phyloP scores from a whole-genome alignment of 2,329 filamentous ascomycete species.

The Verticillium longisporum region DNA sequence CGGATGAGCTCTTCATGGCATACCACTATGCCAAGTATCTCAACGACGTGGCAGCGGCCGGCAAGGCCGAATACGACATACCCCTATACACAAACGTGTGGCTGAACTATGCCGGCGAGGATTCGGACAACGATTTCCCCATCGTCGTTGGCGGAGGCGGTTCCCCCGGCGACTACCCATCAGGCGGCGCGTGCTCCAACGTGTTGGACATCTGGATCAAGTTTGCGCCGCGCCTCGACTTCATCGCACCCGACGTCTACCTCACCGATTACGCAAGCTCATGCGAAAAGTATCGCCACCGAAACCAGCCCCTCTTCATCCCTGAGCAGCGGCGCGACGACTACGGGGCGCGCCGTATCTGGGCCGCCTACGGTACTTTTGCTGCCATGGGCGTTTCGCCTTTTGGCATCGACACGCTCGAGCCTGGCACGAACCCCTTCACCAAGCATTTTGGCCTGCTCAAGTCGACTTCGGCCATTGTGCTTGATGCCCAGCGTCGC shows the following conservation, averaged over 20 bases:
- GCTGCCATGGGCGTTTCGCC: conserved; percentile 22
- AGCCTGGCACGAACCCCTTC: conserved; percentile 12
- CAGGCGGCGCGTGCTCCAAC: conserved; percentile 16
- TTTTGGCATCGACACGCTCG: conserved; percentile 23
- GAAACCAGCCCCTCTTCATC: conserved; percentile 35
- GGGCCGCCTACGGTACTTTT: conserved; percentile 25
- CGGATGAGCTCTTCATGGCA: conserved; percentile 22
- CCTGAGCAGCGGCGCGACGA: conserved; percentile 40
- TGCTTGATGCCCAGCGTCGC: conserved; percentile 26
- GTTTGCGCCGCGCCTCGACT: conserved; percentile 29
- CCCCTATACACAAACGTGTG: conserved; percentile 20
- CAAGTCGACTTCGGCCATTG: conserved; percentile 11
- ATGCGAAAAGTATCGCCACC: conserved; percentile 31
- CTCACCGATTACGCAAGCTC: conserved; percentile 25
- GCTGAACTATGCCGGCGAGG: conserved; percentile 17
- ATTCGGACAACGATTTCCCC: conserved; percentile 13
- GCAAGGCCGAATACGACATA: conserved; percentile 15
- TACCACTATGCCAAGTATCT: conserved; percentile 19
- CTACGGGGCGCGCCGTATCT: conserved; percentile 29
- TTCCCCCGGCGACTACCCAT: conserved; percentile 21
- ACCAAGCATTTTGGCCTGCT: conserved; percentile 29
- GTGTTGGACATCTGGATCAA: conserved; percentile 24
- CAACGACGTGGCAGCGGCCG: conserved; percentile 16
- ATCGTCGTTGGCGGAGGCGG: conserved; percentile 18
- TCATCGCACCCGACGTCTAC: conserved; percentile 34